Evolutionary conservation across 225 moss, liverwort and hornwort species (phyloP).

Genomic region (Thuidium tamariscinum): DNA sequence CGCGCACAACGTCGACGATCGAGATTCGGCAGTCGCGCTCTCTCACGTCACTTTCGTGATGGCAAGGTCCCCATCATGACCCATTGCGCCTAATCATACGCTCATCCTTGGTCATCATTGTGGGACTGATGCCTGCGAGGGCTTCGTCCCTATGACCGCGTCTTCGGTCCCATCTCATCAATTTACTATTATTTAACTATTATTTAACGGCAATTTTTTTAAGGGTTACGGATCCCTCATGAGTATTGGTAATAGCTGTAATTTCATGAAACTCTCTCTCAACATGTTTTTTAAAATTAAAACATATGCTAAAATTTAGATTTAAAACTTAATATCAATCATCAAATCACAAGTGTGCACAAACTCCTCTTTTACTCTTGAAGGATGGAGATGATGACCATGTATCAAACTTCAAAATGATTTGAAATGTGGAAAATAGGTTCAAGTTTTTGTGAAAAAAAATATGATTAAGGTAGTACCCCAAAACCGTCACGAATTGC

Average conservation of each 20-base stretch:
- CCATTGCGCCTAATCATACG: background rate
- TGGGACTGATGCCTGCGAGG: background rate
- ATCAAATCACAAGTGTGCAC: fast-evolving
- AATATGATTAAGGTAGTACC: background rate
- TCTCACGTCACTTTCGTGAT: background rate
- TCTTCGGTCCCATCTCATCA: background rate
- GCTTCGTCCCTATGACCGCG: background rate
- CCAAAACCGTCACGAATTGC: too few relatives aligned
- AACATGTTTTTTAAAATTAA: too few relatives aligned
- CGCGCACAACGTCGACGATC: slow-evolving; percentile 6
- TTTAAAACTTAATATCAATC: background rate
- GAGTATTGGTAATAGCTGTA: background rate
- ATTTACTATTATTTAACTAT: background rate
- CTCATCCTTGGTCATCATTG: slow-evolving; percentile 12
- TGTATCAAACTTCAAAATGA: background rate
- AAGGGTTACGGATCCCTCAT: background rate
- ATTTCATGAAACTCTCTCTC: background rate
- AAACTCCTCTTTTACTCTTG: too few relatives aligned
- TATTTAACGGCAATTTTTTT: background rate
- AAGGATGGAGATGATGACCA: background rate
- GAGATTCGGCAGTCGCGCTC: slow-evolving; percentile 8
- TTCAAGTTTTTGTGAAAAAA: background rate
- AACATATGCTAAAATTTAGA: background rate
- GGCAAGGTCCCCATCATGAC: background rate
- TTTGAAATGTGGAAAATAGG: too few relatives aligned